Evolutionary conservation across 805 yeast genomes (phyloP).

Genomic region (Wickerhamiella siamensis): DNA sequence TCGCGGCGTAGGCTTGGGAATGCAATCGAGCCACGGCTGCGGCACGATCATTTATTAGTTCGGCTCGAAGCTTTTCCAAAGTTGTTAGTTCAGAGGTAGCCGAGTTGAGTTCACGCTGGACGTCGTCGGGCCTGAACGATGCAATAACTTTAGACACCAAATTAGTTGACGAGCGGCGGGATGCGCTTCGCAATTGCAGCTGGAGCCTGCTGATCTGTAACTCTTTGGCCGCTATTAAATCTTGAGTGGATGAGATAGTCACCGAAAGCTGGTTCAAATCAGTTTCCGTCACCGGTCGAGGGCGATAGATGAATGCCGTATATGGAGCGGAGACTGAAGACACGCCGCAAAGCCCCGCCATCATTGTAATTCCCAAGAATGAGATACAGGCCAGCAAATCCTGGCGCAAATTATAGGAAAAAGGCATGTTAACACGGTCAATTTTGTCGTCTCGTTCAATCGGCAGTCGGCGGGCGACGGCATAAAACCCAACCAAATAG

Average conservation of each 20-base stretch:
- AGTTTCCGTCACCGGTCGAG: slow-evolving; percentile 17
- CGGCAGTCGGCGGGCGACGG: slow-evolving; percentile 23
- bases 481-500: slow-evolving; percentile 18
- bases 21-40: slow-evolving; percentile 15
- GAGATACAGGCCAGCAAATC: slow-evolving; percentile 25
- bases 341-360: slow-evolving; percentile 30
- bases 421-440: neutral
- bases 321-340: slow-evolving; percentile 31
- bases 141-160: slow-evolving; percentile 19
- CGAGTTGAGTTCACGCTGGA: slow-evolving; percentile 16
- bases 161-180: slow-evolving; percentile 16
- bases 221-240: slow-evolving; percentile 19
- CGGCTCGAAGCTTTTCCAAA: slow-evolving; percentile 21
- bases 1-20: slow-evolving; percentile 18
- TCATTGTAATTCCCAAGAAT: slow-evolving; percentile 28
- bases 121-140: slow-evolving; percentile 4
- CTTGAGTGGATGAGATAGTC: slow-evolving; percentile 22
- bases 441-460: slow-evolving; percentile 8
- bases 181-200: slow-evolving; percentile 13
- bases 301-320: slow-evolving; percentile 21
- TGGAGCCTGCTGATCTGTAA: slow-evolving; percentile 17
- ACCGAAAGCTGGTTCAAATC: slow-evolving; percentile 22
- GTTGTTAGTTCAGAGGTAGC: slow-evolving; percentile 23
- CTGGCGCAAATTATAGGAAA: slow-evolving; percentile 16
- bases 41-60: slow-evolving; percentile 23